Base-by-base conservation (phyloP, 495 filamentous ascomycete genomes). In the Parachaetomium inaequale region DNA sequence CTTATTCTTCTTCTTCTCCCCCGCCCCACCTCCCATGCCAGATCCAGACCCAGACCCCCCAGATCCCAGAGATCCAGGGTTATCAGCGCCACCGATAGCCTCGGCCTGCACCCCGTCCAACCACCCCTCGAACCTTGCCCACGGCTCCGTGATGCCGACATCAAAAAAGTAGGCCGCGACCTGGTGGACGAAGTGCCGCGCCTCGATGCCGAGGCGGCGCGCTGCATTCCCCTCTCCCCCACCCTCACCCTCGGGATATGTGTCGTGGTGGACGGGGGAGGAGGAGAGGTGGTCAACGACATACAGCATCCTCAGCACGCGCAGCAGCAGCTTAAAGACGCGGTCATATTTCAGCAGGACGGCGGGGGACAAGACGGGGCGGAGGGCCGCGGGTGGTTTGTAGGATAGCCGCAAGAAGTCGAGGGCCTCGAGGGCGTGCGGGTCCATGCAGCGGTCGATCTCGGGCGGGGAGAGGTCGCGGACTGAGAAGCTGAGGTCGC, bases 381-480 rank as follows among this genome's bases (percentile, higher is more conserved):
- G 84, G 0, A 98, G 79, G 3, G 88, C 83, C 3, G 81, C 67
- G 0, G 93, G 91, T 0, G 94, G 84, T 42, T 85, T 88, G 76
- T 96, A 98, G 55, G 91, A 87, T 4, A 98, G 77, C 3, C 88
- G 85, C 19, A 98, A 79, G 68, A 98, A 97, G 72, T 98, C 94
- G 19, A 97, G 78, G 0, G 94, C 94, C 72, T 91, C 87, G 32
- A 97, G 82, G 0, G 85, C 85, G 67, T 88, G 81, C 0, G 91
- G 87, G 68, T 97, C 84, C 76, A 91, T 86, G 70, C 88, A 90
- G 63, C 82, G 85, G 38, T 88, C 83, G 23, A 95, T 85, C 65
- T 96, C 92, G 19, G 85, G 84, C 2, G 82, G 78, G 0, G 86
- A 79, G 62, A 97, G 80, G 58, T 92, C 88, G n/a, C 93, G 86